Base-by-base conservation (phyloP, 2,329 filamentous ascomycete species). In the Colletotrichum godetiae region DNA sequence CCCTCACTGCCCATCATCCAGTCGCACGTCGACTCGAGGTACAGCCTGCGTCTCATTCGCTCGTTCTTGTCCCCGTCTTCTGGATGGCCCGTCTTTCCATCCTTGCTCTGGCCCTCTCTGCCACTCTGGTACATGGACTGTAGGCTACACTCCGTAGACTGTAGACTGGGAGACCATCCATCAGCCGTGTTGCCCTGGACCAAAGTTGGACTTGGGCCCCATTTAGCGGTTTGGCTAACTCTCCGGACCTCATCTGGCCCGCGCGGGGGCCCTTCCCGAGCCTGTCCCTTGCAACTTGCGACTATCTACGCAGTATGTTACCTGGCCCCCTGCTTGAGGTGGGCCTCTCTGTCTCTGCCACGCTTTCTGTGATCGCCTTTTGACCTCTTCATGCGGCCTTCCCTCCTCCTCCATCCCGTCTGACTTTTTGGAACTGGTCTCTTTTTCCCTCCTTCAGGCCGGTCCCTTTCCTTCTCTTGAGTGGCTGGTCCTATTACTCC, bases 231-330 rank as follows among this genome's bases (percentile, higher is more conserved):
- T 76, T 76, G 76, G 76, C 72, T 76, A 76, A 69, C 77, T 74
- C 75, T 72, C 76, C 80, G 80, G 80, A 80, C 73, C 67, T 78
- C 71, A 66, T 76, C 72, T 77, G 76, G 77, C 76, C 81, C 79
- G 80, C 76, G 76, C 75, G 77, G 78, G 78, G 77, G 78, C 76
- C 78, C 74, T 75, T 73, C 71, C 71, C 66, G 61, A 71, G 67
- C 60, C 66, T 70, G 46, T 73, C 46, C 67, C 71, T 60, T 71
- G 71, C 65, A n/a, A 49, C 42, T 49, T 49, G 37, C 37, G 37
- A 42, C 37, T 42, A 42, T 42, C 37, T 42, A 42, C 19, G 13
- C 19, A 42, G 13, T 42, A 42, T 49, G 42, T 49, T 24, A 56
- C 27, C 27, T 29, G 27, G 73, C 64, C 75, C 73, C 68, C 72